Base-by-base conservation (phyloP, 2,329 filamentous ascomycete species). In the Harringtonia aguacate region DNA sequence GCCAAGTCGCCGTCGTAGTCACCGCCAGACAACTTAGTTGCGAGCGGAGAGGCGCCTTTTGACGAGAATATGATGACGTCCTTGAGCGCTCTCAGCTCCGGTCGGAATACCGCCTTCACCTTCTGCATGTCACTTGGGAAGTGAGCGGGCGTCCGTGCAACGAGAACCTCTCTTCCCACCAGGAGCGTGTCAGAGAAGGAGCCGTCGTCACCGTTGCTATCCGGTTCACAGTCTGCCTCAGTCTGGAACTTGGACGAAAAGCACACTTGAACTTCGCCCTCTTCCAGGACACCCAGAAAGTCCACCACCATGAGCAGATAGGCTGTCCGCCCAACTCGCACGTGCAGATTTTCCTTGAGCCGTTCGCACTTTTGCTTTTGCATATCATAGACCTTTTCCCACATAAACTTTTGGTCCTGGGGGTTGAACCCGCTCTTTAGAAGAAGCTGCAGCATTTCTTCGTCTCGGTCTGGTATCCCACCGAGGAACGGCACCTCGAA, bases 1-100 rank as follows among this genome's bases (percentile, higher is more conserved):
- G 84, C 76, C n/a, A 66, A 72, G 49, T 92, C 86, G 0, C 86
- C 86, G 51, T 90, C 85, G 49, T 88, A 90, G 54, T 90, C 86
- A 0, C 86, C 86, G 0, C 86, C 86, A 1, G 84, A 86, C 0
- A 90, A 65, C 53, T 81, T 79, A 9, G 77, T 73, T 0, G 84
- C 86, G 0, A 88, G 67, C 0, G 84, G 75, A 1, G 62, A 64
- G 22, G 70, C 56, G 0, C 84, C 84, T 47, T 72, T 74, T 0
- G 67, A 68, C 0, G 85, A 70, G 51, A 97, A 95, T 0, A 95
- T 72, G 14, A 92, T 70, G 1, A 95, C 79, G 52, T 95, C 83
- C 48, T 83, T 83, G 0, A 95, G 61, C 3, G 76, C 73, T 4
- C 79, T 74, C 0, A 90, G 63, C 35, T 79, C 69, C 0, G 70